Evolutionary conservation across 352 stramenopile species (phyloP), one percentile per base, ranked within the genome.

Genomic region (Phytophthora europaea): DNA sequence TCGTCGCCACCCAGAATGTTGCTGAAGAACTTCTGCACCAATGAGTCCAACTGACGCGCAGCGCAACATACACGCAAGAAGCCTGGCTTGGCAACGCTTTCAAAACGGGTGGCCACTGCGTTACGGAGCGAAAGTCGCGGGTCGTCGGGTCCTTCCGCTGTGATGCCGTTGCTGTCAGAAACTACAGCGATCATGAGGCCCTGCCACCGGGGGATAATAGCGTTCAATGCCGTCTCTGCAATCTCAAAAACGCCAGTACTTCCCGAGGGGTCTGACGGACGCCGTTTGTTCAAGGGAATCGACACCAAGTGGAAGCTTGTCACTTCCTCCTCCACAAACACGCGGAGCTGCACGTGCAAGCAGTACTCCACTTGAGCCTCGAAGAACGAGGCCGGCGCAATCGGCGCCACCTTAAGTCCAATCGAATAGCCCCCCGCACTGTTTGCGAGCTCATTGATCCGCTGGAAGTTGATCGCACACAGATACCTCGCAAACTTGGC

Each of bases 391-490:
- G 50, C 63, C 13, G 64, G 60, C 0, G 63, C 58, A 8, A 74
- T 74, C 0, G 73, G 73, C 3, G 50, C 59, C 10, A 80, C 47
- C 22, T 74, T 60, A n/a, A 80, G 58, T 10, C 58, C 62, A 12
- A 79, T 73, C 6, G 72, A 70, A 26, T 65, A 77, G 0, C 40
- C 16, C 1, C 68, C 65, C 0, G 61, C 57, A 38, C 34, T 55
- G 15, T 70, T 73, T 16, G 50, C 59, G n/a, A 77, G 48, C 2
- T 66, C 68, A 6, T 58, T 45, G 16, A 80, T 70, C n/a, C 61
- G 36, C 55, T 80, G 73, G 23, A 80, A 73, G 34, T 67, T 80
- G 40, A 77, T 70, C 6, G 73, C 73, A 12, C 73, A 80, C 23
- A 80, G 20, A 28, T 62, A 77, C 43, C 68, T 56, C 18, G 73